Evolutionary conservation across 352 stramenopile species (phyloP).

Genomic region (Peronospora belbahrii): DNA sequence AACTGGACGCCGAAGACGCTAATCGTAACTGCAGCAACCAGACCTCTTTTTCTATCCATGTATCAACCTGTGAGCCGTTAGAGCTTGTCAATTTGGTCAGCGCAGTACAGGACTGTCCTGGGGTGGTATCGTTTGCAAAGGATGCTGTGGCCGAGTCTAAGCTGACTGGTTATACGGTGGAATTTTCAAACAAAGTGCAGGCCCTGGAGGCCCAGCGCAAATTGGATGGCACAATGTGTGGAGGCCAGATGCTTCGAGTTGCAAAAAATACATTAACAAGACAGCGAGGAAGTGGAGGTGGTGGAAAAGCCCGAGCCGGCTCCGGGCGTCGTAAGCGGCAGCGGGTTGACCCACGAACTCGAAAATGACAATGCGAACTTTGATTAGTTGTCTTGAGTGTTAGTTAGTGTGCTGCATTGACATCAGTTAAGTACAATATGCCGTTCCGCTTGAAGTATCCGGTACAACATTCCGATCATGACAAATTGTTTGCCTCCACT

Average conservation of each 20-base stretch:
- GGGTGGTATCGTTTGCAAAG: constrained; percentile 50
- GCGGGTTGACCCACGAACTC: constrained; percentile 42
- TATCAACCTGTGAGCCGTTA: constrained; percentile 44
- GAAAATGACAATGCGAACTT: constrained; percentile 29
- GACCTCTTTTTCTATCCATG: constrained; percentile 26
- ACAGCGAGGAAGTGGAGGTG: constrained; percentile 15
- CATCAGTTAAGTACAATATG: no score
- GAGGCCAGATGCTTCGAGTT: constrained; percentile 46
- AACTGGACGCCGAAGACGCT: constrained; percentile 20
- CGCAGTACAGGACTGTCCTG: constrained; percentile 39
- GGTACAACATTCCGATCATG: no score
- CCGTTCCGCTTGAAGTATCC: no score
- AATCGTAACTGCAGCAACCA: constrained; percentile 25
- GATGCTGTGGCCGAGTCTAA: constrained; percentile 15
- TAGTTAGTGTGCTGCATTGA: not conserved
- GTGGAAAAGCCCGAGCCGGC: constrained; percentile 21
- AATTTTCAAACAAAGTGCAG: constrained; percentile 41
- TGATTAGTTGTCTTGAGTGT: not conserved
- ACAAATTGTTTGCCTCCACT: no score
- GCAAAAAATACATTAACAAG: constrained; percentile 12
- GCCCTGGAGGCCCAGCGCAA: constrained; percentile 33
- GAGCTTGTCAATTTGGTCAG: constrained; percentile 40
- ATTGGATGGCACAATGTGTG: constrained; percentile 47
- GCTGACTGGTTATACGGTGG: constrained; percentile 34
- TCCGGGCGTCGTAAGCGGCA: constrained; percentile 62